Base-by-base conservation (phyloP, 176 grass and related monocot species). In the Triticum monococcum region DNA sequence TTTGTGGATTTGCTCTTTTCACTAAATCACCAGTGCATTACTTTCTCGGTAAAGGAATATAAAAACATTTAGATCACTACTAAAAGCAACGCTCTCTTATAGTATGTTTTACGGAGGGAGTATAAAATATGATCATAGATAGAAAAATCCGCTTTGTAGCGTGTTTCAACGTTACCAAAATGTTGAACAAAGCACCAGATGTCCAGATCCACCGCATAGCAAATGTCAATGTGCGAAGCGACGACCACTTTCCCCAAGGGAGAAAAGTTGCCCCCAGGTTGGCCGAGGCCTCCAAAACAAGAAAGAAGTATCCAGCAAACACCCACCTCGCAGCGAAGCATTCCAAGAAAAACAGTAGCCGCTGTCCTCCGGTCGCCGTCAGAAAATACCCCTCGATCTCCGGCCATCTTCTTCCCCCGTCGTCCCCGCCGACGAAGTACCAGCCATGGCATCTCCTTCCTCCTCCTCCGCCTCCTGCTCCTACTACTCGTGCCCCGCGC, bases 371-470 rank as follows among this genome's bases (percentile, higher is more conserved):
- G 10, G 32, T 38, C 76, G 33, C 56, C 33, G 77, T 18, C 33
- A 40, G 38, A 30, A 80, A 65, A 45, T 22, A 65, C 37, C 17
- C 2, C 26, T 18, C 7, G 2, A 50, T 50, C 78, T 12, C 70
- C 79, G 84, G 37, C 18, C 56, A 50, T 45, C 81, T 38, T 9
- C 50, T 61, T 10, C 22, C 20, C 77, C 38, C 31, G n/a, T 22
- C n/a, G 54, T 59, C 56, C n/a, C 7, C 70, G 12, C 50, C 71
- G 26, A 23, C 25, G 64, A 75, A 38, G 60, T 40, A 23, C 37
- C 57, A 33, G 2, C 48, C 17, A 83, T 87, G 80, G 30, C 87
- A 4, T 67, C 80, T 30, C 12, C 79, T 11, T 41, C 79, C 4
- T 43, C 73, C 31, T 32, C 72, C 40, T 24, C 64, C 28, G 37